Conservation (phyloP, 441 rosid genomes). For the Syzygium syzygioides region DNA sequence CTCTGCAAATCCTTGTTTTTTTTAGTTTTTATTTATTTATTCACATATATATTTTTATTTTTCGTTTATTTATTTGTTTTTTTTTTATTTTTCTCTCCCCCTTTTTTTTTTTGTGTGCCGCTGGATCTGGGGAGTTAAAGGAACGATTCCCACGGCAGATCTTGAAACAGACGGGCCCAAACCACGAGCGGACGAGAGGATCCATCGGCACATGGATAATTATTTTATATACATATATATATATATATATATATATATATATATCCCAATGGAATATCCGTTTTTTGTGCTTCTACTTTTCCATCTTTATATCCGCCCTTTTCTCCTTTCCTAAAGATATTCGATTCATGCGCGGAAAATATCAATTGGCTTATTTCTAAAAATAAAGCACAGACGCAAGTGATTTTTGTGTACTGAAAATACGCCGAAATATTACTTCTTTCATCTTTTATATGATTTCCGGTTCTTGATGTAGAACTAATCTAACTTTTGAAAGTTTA, state of each 20-base stretch:
- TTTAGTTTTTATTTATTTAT: neutral
- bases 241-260: neutral
- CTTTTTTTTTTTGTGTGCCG: too few relatives aligned
- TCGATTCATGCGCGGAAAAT: neutral
- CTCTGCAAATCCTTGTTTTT: neutral
- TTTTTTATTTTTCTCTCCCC: neutral
- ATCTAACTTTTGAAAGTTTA: neutral
- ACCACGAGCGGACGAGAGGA: neutral
- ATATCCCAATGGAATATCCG: neutral
- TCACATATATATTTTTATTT: accelerated
- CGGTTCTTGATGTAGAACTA: neutral
- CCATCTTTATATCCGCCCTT: neutral
- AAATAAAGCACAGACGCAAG: neutral
- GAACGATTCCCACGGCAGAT: neutral
- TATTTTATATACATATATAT: neutral
- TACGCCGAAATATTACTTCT: neutral
- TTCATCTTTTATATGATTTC: too few relatives aligned
- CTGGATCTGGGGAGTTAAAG: neutral
- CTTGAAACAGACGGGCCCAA: neutral
- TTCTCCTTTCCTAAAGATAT: neutral
- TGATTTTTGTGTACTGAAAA: neutral
- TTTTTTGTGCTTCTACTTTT: neutral
- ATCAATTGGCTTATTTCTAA: neutral
- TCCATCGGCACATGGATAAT: neutral
- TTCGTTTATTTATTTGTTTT: neutral